Evolutionary conservation across 2,329 filamentous ascomycete species (phyloP).

Genomic region (Penicillium sp.): DNA sequence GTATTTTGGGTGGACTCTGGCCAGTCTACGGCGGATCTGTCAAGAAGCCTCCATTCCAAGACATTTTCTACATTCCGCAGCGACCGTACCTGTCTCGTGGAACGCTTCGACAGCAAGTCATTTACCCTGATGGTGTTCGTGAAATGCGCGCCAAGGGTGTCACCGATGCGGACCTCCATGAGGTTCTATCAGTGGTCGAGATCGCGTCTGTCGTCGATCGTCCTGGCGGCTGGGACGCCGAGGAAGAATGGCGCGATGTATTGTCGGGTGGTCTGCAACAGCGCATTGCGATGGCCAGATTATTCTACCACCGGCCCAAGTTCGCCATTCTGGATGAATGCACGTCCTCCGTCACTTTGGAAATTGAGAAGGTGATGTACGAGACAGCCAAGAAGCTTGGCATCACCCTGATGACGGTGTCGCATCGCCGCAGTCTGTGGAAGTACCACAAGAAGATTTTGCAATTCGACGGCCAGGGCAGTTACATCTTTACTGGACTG

Average conservation of each 20-base stretch:
- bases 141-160: slow-evolving; percentile 84
- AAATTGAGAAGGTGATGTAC: slow-evolving; percentile 95
- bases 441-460: slow-evolving; percentile 93
- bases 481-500: slow-evolving; percentile 83
- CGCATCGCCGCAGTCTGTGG: slow-evolving; percentile 87
- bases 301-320: slow-evolving; percentile 89
- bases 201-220: slow-evolving; percentile 80
- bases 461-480: slow-evolving; percentile 93
- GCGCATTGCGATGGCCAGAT: slow-evolving; percentile 90
- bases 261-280: slow-evolving; percentile 92
- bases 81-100: slow-evolving; percentile 90
- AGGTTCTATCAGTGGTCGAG: slow-evolving; percentile 75
- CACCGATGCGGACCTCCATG: slow-evolving; percentile 75
- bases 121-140: slow-evolving; percentile 86
- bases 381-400: slow-evolving; percentile 88
- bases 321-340: slow-evolving; percentile 98
- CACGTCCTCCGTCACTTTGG: slow-evolving; percentile 90
- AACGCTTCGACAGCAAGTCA: slow-evolving; percentile 92
- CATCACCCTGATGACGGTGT: slow-evolving; percentile 96
- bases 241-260: slow-evolving; percentile 95
- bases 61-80: slow-evolving; percentile 98
- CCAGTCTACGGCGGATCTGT: slow-evolving; percentile 95
- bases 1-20: slow-evolving; percentile 94
- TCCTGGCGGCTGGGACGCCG: slow-evolving; percentile 83
- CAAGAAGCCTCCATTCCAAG: slow-evolving; percentile 83